Percentiles rank a stretch among this genome's conserved stretches.
These are phyloP conservation scores for Boeremia exigua DNA, from an alignment of 2,329 filamentous ascomycete species.

Conservation along the genomic window DNA sequence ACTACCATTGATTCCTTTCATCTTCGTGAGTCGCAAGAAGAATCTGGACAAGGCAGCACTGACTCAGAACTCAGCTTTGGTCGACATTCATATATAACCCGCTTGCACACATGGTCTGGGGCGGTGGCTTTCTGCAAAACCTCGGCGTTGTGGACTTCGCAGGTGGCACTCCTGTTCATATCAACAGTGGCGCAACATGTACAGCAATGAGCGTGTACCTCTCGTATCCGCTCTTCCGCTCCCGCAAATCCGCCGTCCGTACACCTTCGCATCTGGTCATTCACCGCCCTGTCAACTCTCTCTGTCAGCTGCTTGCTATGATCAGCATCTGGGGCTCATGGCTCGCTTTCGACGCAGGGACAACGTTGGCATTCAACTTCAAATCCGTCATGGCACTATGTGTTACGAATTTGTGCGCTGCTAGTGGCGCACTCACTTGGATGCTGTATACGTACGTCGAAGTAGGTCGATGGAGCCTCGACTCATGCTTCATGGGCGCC, in stretches of 20 bases:
- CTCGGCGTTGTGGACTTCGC: constrained; percentile 57
- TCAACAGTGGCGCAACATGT: constrained; percentile 51
- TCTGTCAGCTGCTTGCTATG: constrained; percentile 56
- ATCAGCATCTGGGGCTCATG: constrained; percentile 61
- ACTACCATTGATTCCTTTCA: constrained; percentile 56
- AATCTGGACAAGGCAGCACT: background rate
- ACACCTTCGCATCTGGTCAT: constrained; percentile 57
- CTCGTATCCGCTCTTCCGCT: constrained; percentile 57
- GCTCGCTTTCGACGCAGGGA: constrained; percentile 60
- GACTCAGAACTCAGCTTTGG: constrained; percentile 49
- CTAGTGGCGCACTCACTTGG: constrained; percentile 57
- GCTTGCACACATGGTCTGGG: constrained; percentile 59
- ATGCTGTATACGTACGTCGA: constrained; percentile 54
- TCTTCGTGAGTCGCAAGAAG: constrained; percentile 43
- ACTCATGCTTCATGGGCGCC: constrained; percentile 60
- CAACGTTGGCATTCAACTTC: constrained; percentile 57
- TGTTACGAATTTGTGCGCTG: constrained; percentile 58
- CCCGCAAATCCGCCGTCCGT: constrained; percentile 51
- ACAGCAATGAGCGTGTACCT: constrained; percentile 56
- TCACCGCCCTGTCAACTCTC: constrained; percentile 57
- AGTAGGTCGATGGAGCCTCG: constrained; percentile 55
- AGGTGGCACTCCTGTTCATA: constrained; percentile 50
- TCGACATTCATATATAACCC: constrained; percentile 58
- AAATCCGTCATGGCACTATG: constrained; percentile 59
- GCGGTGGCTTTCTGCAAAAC: constrained; percentile 52